A percentile compares a stretch with the other conserved stretches of the same genome.
Conservation (phyloP, 192 early-diverging fungal species). For the Coemansia aciculifera region DNA sequence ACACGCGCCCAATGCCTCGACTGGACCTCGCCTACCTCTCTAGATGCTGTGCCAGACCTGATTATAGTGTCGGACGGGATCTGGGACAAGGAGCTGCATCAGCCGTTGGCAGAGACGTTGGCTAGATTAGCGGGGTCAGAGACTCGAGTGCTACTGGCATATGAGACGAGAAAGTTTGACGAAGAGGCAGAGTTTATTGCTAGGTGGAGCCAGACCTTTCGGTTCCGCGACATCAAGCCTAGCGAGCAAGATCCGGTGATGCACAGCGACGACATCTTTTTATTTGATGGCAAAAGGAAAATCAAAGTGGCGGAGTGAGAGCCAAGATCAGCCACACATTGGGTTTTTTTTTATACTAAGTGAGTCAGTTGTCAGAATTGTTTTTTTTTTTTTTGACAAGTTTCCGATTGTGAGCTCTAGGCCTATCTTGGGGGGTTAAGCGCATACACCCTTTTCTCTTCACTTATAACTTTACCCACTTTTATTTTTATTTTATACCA, state of each 20-base stretch:
- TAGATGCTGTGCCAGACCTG: conserved; percentile 8
- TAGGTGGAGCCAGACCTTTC: conserved; percentile 28
- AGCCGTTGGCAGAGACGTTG: conserved; percentile 36
- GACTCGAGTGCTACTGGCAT: conserved; percentile 28
- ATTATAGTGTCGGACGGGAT: conserved; percentile 48
- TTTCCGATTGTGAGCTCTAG: neutral
- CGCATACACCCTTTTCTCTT: neutral
- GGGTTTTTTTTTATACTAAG: neutral
- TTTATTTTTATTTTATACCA: neutral
- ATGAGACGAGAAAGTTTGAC: conserved; percentile 34
- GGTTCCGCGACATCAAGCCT: conserved; percentile 52
- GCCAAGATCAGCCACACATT: neutral
- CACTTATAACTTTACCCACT: neutral
- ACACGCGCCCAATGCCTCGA: conserved; percentile 16
- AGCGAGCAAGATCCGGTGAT: conserved; percentile 32
- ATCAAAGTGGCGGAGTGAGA: neutral
- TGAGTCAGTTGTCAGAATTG: neutral
- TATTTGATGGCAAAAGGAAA: conserved; percentile 20
- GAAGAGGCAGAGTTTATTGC: conserved; percentile 47
- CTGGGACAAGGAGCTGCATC: conserved; percentile 31
- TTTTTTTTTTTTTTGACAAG: too few relatives aligned
- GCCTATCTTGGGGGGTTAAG: neutral
- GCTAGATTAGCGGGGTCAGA: conserved; percentile 12
- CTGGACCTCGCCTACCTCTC: conserved; percentile 6
- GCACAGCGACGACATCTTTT: conserved; percentile 47